These are phyloP conservation scores for Cucurbita argyrosperma DNA, from an alignment of 306 rosid species.

Conservation along the genomic window DNA sequence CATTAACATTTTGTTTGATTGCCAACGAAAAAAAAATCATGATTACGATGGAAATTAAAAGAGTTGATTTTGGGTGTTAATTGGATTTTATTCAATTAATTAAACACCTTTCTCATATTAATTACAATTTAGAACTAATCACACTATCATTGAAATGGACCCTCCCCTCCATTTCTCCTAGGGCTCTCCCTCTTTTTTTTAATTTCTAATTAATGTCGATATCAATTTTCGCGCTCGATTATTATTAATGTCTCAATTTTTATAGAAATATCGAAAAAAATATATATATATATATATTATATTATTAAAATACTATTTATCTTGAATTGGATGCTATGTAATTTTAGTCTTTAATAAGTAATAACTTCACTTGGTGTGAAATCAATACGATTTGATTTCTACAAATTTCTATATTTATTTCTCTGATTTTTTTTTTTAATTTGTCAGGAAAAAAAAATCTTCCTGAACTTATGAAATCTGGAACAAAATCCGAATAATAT, in stretches of 20 bases:
- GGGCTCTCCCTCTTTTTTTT: background rate
- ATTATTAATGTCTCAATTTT: too few relatives aligned
- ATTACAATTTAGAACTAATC: conserved; percentile 17
- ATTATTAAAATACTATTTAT: too few relatives aligned
- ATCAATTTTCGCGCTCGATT: too few relatives aligned
- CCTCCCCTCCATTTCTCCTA: background rate
- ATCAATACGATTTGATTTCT: background rate
- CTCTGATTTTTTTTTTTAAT: too few relatives aligned
- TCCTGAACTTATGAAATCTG: background rate
- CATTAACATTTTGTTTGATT: conserved; percentile 43
- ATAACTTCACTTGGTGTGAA: background rate
- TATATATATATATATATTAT: too few relatives aligned
- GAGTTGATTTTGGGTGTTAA: conserved; percentile 36
- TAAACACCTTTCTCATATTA: conserved; percentile 7
- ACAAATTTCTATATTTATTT: background rate
- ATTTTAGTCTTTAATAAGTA: background rate
- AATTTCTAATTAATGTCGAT: background rate
- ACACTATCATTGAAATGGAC: conserved; percentile 12
- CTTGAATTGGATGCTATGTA: background rate
- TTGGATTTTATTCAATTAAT: conserved; percentile 7
- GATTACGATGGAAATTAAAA: conserved; percentile 16
- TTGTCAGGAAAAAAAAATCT: background rate
- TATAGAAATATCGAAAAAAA: too few relatives aligned
- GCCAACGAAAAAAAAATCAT: conserved; percentile 42
- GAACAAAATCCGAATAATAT: background rate